Base-by-base conservation (phyloP, 1,284 basidiomycete species). In the Apiotrichum veenhuisii region DNA sequence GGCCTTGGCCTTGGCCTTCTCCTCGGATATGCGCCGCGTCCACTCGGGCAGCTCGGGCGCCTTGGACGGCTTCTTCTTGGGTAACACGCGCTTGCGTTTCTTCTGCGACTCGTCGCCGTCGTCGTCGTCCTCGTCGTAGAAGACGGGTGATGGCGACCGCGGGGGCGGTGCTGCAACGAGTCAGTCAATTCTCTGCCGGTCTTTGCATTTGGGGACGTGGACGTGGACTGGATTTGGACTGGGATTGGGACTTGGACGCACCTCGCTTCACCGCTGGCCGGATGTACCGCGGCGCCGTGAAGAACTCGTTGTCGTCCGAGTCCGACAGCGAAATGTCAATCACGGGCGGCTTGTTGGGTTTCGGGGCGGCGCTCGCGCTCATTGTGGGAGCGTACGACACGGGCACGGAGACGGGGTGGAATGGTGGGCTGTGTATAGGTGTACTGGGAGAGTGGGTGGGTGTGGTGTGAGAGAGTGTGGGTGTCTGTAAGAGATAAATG, bases 41-140 rank as follows among this genome's bases (percentile, higher is more conserved):
- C 54, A 56, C 5, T 52, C 47, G 1, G 58, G 58, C 11, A 60
- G 50, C 23, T 55, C 52, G 4, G 47, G 26, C 2, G 14, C 23
- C 5, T 30, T 46, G 12, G 30, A 5, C 7, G 30, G 5, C 26
- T 49, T 53, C 22, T 36, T 23, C 14, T 5, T 18, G 14, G 17
- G 14, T n/a, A n/a, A n/a, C 47, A 11, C 23, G 36, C 18, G 15
- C 44, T 18, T 22, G 17, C 36, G 36, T 10, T 40, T 37, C 37
- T 27, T 26, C 15, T n/a, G 34, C 10, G 33, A 23, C 20, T 1
- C 23, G 36, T 20, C 47, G 9, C 38, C 47, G 38, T 20, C 38
- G 15, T 40, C 40, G 15, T 38, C 37, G 17, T 18, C 37, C 15
- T 38, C 37, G 1, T 41, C n/a, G 20, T 10, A 5, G 1, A 9